These are phyloP conservation scores for Tetrapisispora fleetii DNA, from an alignment of 805 yeast genomes.

Conservation along the genomic window DNA sequence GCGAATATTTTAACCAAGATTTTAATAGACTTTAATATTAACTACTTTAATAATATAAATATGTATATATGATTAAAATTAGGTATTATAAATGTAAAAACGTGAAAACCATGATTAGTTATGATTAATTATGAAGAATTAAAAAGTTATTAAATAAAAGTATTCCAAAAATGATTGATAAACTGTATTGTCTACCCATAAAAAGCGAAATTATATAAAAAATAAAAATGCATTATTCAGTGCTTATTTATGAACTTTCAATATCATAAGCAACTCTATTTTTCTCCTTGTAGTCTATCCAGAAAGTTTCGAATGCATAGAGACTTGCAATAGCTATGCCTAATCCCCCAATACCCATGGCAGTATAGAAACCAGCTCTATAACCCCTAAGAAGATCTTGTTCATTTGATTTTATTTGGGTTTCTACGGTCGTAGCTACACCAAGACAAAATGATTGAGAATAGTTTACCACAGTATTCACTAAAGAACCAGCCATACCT, in stretches of 20 bases:
- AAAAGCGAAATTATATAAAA: not conserved
- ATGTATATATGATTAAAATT: too few species aligned
- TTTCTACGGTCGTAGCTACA: constrained; percentile 58
- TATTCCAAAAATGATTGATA: too few species aligned
- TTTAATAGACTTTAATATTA: not conserved
- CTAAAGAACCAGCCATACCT: constrained; percentile 71
- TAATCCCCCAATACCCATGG: constrained; percentile 43
- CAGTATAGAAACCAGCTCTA: constrained; percentile 49
- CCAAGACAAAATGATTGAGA: constrained; percentile 65
- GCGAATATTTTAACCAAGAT: too few species aligned
- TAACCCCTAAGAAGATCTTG: constrained; percentile 34
- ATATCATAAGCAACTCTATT: not conserved
- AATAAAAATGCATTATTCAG: not conserved
- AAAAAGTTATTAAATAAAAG: too few species aligned
- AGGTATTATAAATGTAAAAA: not conserved
- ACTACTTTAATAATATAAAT: too few species aligned
- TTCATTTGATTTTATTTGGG: constrained; percentile 26
- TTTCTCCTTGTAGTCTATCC: constrained; percentile 6
- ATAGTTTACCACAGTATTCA: constrained; percentile 61
- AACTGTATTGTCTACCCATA: not conserved
- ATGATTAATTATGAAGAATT: too few species aligned
- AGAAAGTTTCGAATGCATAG: constrained; percentile 6
- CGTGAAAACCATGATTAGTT: not conserved
- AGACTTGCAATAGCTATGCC: not conserved
- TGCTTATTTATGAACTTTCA: not conserved